A percentile compares a stretch with the other conserved stretches of the same genome.
These are phyloP conservation scores for Pulveroboletus sp. DNA, from an alignment of 768 basidiomycete species.

Conservation along the genomic window DNA sequence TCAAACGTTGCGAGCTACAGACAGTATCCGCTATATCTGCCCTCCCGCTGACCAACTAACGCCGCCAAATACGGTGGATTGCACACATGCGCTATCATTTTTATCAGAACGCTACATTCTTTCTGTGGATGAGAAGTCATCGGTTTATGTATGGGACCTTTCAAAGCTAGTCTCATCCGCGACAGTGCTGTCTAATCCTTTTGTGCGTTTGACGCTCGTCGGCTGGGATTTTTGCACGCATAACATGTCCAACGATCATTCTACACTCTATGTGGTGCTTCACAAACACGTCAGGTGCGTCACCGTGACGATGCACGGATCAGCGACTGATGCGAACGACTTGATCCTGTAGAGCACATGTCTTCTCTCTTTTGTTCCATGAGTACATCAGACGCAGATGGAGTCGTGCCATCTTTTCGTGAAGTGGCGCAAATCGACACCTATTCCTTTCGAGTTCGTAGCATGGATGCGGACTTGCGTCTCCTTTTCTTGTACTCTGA, in stretches of 20 bases:
- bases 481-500: constrained; percentile 31
- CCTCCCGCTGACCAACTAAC: no score
- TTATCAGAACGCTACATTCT: constrained; percentile 12
- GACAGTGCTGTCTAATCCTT: neutral
- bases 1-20: no score
- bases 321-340: neutral
- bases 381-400: neutral
- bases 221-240: constrained; percentile 3
- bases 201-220: constrained; percentile 3
- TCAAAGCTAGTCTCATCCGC: neutral
- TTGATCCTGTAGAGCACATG: constrained; percentile 3
- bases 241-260: constrained; percentile 6
- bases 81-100: neutral
- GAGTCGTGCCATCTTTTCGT: neutral
- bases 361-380: constrained; percentile 8
- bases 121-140: constrained; percentile 5
- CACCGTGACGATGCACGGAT: neutral
- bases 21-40: no score
- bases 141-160: constrained; percentile 14
- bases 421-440: constrained; percentile 5
- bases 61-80: no score
- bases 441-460: constrained; percentile 16
- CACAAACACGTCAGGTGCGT: constrained; percentile 8
- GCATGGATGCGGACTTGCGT: constrained; percentile 31
- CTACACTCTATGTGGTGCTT: constrained; percentile 13